Conservation (phyloP, 768 basidiomycete genomes). For the Kwoniella sp. region DNA sequence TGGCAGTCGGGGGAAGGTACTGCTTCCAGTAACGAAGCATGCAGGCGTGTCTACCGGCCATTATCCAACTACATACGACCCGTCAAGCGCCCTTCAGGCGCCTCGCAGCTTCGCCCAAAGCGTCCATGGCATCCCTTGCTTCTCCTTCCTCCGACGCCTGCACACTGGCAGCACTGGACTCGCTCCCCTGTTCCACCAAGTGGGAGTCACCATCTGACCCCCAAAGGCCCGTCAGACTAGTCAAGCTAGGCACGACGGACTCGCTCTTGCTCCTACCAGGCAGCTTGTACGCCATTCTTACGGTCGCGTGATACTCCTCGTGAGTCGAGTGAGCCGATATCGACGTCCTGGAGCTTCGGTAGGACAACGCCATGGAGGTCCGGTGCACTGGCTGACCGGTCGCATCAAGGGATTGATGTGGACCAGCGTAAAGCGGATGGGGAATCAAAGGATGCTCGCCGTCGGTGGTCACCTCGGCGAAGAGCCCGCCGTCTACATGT, state of each 20-base stretch:
- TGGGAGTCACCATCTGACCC: not conserved
- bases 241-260: not conserved
- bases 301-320: constrained; percentile 14
- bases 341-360: not conserved
- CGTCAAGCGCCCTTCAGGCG: not conserved
- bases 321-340: constrained; percentile 3
- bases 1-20: too few species aligned
- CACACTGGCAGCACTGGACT: not conserved
- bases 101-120: constrained; percentile 16
- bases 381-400: constrained; percentile 11
- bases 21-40: too few species aligned
- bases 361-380: constrained; percentile 13
- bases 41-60: too few species aligned
- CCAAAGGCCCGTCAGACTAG: not conserved
- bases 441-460: too few species aligned
- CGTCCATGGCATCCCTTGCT: constrained; percentile 17
- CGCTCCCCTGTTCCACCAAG: not conserved
- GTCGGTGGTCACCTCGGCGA: too few species aligned
- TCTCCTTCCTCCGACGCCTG: constrained; percentile 2
- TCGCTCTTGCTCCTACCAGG: not conserved
- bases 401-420: too few species aligned
- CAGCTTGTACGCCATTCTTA: constrained; percentile 4
- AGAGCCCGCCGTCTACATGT: too few species aligned
- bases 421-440: too few species aligned
- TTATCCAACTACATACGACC: too few species aligned